These are phyloP conservation scores for Fusarium pseudograminearum DNA, from an alignment of 2,329 filamentous ascomycete genomes.

Conservation along the genomic window DNA sequence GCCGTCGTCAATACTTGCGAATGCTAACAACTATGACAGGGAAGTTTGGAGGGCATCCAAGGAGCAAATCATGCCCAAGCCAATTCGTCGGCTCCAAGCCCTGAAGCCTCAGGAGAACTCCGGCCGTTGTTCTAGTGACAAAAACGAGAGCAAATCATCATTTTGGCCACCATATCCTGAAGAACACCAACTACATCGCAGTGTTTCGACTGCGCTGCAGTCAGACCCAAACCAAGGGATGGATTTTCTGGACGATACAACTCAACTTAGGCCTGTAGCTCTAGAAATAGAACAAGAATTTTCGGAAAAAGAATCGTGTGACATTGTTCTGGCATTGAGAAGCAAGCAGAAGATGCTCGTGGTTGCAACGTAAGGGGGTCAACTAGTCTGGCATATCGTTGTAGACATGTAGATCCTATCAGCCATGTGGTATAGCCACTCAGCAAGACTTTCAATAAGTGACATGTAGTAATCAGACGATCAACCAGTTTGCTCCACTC, in stretches of 20 bases:
- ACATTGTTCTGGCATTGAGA: not conserved
- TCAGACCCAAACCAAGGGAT: not conserved
- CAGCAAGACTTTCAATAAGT: not conserved
- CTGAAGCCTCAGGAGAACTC: not conserved
- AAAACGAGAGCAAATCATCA: not conserved
- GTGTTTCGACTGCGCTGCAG: not conserved
- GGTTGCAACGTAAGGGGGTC: not conserved
- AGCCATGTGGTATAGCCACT: not conserved
- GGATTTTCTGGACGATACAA: not conserved
- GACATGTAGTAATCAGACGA: not conserved
- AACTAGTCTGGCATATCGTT: not conserved
- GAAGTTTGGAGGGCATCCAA: conserved; percentile 18
- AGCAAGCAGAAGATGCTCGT: not conserved
- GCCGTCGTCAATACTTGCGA: conserved; percentile 5
- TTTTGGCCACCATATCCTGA: not conserved
- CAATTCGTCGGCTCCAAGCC: not conserved
- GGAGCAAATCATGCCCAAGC: conserved; percentile 1
- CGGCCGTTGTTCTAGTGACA: not conserved
- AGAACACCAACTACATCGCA: not conserved
- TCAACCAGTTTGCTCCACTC: not conserved
- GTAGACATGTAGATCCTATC: not conserved
- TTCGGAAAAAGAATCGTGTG: not conserved
- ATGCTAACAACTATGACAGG: conserved; percentile 24
- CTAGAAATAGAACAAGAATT: not conserved
- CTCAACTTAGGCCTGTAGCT: not conserved